These are phyloP conservation scores for Apodospora peruviana DNA, from an alignment of 495 filamentous ascomycete genomes.

Conservation along the genomic window DNA sequence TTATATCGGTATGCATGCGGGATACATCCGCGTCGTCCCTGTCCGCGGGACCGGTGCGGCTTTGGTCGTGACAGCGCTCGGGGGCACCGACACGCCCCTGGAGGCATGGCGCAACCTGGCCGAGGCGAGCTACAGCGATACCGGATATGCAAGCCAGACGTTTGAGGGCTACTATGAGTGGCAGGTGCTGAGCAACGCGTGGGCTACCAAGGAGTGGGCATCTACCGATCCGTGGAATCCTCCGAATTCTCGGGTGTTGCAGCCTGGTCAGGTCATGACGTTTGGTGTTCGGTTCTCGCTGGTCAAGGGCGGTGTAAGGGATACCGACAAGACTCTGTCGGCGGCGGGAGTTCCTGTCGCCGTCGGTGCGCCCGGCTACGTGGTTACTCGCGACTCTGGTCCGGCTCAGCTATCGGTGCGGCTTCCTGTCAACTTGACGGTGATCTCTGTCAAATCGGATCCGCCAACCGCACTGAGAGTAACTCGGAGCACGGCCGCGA, in stretches of 20 bases:
- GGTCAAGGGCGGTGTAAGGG: constrained; percentile 26
- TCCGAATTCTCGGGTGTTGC: constrained; percentile 35
- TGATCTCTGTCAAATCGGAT: neutral
- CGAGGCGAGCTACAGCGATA: constrained; percentile 23
- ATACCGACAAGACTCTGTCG: constrained; percentile 34
- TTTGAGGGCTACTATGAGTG: constrained; percentile 52
- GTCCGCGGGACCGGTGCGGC: constrained; percentile 38
- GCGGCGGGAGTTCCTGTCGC: constrained; percentile 35
- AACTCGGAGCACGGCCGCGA: neutral
- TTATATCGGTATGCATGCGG: constrained; percentile 47
- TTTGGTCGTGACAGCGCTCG: constrained; percentile 44
- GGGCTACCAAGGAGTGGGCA: constrained; percentile 46
- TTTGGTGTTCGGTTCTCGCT: constrained; percentile 44
- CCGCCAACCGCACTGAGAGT: neutral
- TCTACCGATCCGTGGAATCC: constrained; percentile 40
- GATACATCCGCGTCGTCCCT: constrained; percentile 42
- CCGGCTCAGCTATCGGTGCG: neutral
- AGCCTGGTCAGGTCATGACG: constrained; percentile 33
- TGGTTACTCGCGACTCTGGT: constrained; percentile 39
- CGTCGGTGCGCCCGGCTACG: constrained; percentile 43
- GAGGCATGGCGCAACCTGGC: constrained; percentile 46
- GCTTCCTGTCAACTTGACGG: neutral
- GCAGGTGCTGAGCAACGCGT: constrained; percentile 42
- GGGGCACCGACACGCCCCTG: constrained; percentile 28
- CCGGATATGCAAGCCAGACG: constrained; percentile 40